A percentile compares a stretch with the other conserved stretches of the same genome.
Evolutionary conservation across 2,329 filamentous ascomycete genomes (phyloP).

Genomic region (Ophiosphaerella narmari): DNA sequence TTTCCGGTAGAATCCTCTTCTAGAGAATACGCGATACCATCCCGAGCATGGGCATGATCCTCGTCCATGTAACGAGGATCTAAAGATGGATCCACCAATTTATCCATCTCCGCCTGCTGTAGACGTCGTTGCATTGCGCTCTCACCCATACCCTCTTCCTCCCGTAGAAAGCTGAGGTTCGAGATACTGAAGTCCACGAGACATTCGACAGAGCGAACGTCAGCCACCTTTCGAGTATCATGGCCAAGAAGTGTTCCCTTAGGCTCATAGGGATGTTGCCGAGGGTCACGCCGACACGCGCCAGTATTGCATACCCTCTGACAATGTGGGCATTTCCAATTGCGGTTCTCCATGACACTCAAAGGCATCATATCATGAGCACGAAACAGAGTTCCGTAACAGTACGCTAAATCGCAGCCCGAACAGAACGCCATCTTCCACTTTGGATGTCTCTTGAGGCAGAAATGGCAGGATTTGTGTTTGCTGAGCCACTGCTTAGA

Average conservation of each 20-base stretch:
- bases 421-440: conserved; percentile 87
- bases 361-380: conserved; percentile 91
- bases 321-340: conserved; percentile 91
- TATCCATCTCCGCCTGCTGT: conserved; percentile 59
- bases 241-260: conserved; percentile 88
- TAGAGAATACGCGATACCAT: conserved; percentile 51
- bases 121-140: conserved; percentile 55
- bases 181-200: conserved; percentile 90
- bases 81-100: conserved; percentile 52
- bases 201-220: conserved; percentile 86
- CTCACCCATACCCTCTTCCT: conserved; percentile 50
- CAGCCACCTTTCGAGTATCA: conserved; percentile 86
- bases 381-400: conserved; percentile 89
- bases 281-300: conserved; percentile 69
- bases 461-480: conserved; percentile 75
- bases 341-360: conserved; percentile 74
- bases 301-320: conserved; percentile 85
- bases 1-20: conserved; percentile 29
- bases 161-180: conserved; percentile 81
- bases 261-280: conserved; percentile 80
- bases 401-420: conserved; percentile 77
- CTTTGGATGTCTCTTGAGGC: conserved; percentile 74
- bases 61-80: conserved; percentile 53
- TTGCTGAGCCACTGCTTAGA: conserved; percentile 56
- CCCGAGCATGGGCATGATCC: conserved; percentile 40